A percentile compares a stretch with the other conserved stretches of the same genome.
These are phyloP conservation scores for Daldinia vernicosa DNA, from an alignment of 495 filamentous ascomycete genomes.

Conservation along the genomic window DNA sequence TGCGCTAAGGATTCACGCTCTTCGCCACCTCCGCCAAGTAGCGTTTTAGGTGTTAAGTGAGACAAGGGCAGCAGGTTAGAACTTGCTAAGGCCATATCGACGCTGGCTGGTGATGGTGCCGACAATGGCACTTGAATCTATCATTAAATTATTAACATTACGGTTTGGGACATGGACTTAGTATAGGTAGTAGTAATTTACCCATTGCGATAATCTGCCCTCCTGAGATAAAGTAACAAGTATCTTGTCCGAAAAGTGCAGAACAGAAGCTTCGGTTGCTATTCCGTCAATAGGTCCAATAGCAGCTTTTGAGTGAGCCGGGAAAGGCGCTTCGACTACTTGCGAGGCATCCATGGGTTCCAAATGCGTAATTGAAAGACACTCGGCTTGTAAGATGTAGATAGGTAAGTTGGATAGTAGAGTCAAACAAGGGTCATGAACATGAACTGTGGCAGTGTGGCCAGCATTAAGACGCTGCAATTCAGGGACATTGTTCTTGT, in stretches of 20 bases:
- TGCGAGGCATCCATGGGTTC: slow-evolving; percentile 37
- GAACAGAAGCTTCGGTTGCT: slow-evolving; percentile 73
- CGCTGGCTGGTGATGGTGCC: slow-evolving; percentile 66
- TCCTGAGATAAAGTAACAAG: slow-evolving; percentile 87
- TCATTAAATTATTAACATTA: slow-evolving; percentile 13
- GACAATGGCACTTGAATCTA: slow-evolving; percentile 90
- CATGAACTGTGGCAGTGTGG: not conserved
- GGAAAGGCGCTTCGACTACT: slow-evolving; percentile 66
- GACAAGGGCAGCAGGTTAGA: slow-evolving; percentile 73
- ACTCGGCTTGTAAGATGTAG: not conserved
- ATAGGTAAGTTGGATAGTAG: not conserved
- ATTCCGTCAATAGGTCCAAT: slow-evolving; percentile 71
- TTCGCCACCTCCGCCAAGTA: slow-evolving; percentile 83
- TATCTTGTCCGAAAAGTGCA: slow-evolving; percentile 90
- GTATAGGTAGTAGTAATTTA: slow-evolving; percentile 51
- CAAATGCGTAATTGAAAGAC: not conserved
- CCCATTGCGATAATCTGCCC: slow-evolving; percentile 92
- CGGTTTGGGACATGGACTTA: not conserved
- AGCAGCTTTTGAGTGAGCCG: slow-evolving; percentile 74
- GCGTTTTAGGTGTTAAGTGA: slow-evolving; percentile 84
- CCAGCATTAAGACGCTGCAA: not conserved
- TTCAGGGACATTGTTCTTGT: not conserved
- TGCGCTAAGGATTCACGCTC: slow-evolving; percentile 86
- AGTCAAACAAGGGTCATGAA: not conserved
- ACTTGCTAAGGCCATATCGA: slow-evolving; percentile 63